Evolutionary conservation across 2,329 filamentous ascomycete genomes (phyloP).

Genomic region (Cylindrodendrum hubeiense): DNA sequence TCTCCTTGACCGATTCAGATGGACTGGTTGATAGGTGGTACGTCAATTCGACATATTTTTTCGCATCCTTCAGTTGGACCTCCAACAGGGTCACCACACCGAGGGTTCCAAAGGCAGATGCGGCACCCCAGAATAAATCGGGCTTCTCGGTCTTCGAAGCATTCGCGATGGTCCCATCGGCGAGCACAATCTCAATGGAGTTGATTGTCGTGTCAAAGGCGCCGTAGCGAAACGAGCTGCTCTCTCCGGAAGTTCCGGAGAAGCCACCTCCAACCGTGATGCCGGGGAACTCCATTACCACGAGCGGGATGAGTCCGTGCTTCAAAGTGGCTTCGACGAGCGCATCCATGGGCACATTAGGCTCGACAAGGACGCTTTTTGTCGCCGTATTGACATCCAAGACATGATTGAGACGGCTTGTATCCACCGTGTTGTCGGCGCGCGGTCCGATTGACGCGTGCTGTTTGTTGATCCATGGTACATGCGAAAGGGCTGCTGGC

Average conservation of each 20-base stretch:
- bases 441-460: conserved; percentile 70
- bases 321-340: conserved; percentile 70
- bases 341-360: conserved; percentile 76
- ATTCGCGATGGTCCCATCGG: conserved; percentile 67
- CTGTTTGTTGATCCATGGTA: conserved; percentile 84
- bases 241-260: conserved; percentile 75
- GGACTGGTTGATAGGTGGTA: conserved; percentile 63
- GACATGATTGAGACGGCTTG: conserved; percentile 72
- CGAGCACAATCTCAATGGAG: conserved; percentile 74
- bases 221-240: conserved; percentile 75
- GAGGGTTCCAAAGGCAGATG: conserved; percentile 74
- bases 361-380: conserved; percentile 74
- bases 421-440: conserved; percentile 72
- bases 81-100: conserved; percentile 76
- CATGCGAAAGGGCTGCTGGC: conserved; percentile 73
- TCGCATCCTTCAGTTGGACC: conserved; percentile 67
- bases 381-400: conserved; percentile 67
- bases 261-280: conserved; percentile 79
- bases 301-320: conserved; percentile 69
- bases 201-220: conserved; percentile 74
- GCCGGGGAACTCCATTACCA: conserved; percentile 80
- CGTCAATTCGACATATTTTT: conserved; percentile 67
- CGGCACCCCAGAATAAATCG: conserved; percentile 75
- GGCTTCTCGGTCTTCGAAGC: conserved; percentile 66
- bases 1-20: conserved; percentile 53